Base-by-base conservation (phyloP, 106 monocot species). In the Dendrobium officinale region DNA sequence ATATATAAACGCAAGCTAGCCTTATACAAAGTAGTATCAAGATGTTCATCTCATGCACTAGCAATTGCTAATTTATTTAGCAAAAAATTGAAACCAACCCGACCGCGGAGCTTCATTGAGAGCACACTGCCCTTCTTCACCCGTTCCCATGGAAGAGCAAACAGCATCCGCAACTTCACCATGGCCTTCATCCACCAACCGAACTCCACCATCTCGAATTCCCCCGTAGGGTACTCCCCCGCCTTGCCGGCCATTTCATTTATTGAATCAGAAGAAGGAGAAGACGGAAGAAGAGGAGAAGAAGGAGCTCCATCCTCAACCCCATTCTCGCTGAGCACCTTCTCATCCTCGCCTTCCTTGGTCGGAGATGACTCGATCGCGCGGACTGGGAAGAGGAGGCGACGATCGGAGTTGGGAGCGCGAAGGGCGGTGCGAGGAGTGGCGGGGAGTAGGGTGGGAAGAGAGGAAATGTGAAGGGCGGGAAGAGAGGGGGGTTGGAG, bases 81-180 rank as follows among this genome's bases (percentile, higher is more conserved):
- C 16, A 37, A 70, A 33, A 29, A 70, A 37, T 9, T 3, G 33
- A 82, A 45, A 26, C 82, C 9, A 48, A 94, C 94, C 89, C 91
- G 82, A n/a, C 98, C 95, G 31, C 86, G 85, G 77, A 99, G 91
- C 64, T 90, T 93, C 59, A 98, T 89, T 9, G 89, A 81, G 81
- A 98, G 98, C n/a, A 98, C 92, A 43, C 98, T 95, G 7, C 94
- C 92, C 82, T 95, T 95, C 79, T 88, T 82, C 75, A 98, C 98
- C 20, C 95, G 86, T 79, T 95, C 88, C 98, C 98, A 95, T 17
- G 98, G 98, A 19, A 91, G 78, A 9, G 95, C 95, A 33, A 99
- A 54, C 31, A 99, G 86, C 92, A 99, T 88, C 78, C 91, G 75
- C 2, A 93, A 77, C 85, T 87, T 91, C 17, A 99, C 92, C 31